These are phyloP conservation scores for Chlorella ohadii DNA, from an alignment of 139 green algal genomes.

Conservation along the genomic window DNA sequence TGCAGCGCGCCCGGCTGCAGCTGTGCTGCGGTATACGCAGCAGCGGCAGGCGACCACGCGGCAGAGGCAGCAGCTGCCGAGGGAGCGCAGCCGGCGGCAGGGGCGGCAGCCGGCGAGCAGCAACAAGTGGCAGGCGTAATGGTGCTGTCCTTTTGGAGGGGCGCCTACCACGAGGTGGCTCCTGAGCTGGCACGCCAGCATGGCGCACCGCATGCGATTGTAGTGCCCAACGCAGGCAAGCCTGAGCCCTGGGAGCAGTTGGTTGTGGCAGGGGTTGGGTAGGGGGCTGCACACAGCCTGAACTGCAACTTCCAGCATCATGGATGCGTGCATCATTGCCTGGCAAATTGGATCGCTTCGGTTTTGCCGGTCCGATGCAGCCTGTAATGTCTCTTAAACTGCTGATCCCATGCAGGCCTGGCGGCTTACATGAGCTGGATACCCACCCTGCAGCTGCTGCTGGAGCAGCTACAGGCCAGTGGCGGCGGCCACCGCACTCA, in stretches of 20 bases:
- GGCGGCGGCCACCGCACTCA: background rate
- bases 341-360: too few relatives aligned
- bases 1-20: constrained; percentile 3
- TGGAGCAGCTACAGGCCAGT: background rate
- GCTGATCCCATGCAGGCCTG: constrained; percentile 30
- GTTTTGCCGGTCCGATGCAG: too few relatives aligned
- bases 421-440: constrained; percentile 47
- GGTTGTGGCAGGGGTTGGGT: too few relatives aligned
- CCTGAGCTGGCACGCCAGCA: constrained; percentile 15
- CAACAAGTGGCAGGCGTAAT: background rate
- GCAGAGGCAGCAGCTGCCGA: background rate
- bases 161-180: constrained; percentile 26
- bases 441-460: constrained; percentile 40
- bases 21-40: background rate
- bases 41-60: background rate
- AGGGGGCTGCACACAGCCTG: too few relatives aligned
- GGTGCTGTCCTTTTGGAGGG: constrained; percentile 9
- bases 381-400: too few relatives aligned
- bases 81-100: background rate
- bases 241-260: too few relatives aligned
- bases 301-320: too few relatives aligned
- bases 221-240: constrained; percentile 42
- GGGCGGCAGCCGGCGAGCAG: background rate
- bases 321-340: too few relatives aligned
- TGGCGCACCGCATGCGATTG: constrained; percentile 11